These are phyloP conservation scores for Botryosphaeria dothidea DNA, from an alignment of 2,329 filamentous ascomycete species.

Conservation along the genomic window DNA sequence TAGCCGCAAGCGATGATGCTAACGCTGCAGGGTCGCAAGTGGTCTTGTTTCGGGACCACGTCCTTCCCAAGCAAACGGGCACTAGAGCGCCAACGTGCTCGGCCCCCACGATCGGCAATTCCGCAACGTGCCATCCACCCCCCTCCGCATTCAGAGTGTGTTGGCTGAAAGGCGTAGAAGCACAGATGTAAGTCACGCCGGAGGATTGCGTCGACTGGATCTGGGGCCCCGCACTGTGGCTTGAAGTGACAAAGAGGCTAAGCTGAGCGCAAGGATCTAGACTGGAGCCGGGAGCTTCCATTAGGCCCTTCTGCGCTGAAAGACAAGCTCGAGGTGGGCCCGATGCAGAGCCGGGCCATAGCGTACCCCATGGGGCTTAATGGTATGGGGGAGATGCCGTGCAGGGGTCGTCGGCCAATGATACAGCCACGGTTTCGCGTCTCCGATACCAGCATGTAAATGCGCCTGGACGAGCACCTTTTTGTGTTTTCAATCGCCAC, in stretches of 20 bases:
- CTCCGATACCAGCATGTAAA: neutral
- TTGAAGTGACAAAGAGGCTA: neutral
- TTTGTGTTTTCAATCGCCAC: neutral
- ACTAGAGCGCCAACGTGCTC: neutral
- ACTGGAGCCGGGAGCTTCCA: neutral
- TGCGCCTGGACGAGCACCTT: neutral
- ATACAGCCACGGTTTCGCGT: neutral
- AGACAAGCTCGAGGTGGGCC: neutral
- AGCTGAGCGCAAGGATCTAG: neutral
- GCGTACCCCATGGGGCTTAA: neutral
- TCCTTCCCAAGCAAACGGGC: neutral
- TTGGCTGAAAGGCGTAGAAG: neutral
- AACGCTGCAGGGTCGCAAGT: neutral
- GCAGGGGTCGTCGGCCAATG: constrained; percentile 6
- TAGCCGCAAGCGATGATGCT: neutral
- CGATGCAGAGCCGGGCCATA: constrained; percentile 1
- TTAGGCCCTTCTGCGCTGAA: neutral
- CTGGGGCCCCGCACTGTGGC: constrained; percentile 19
- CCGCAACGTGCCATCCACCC: neutral
- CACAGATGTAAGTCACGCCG: neutral
- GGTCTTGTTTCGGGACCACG: constrained; percentile 10
- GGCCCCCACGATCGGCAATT: constrained; percentile 5
- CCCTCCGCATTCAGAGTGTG: neutral
- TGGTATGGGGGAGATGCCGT: neutral
- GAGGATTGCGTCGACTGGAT: neutral